Evolutionary conservation across 2,329 filamentous ascomycete species (phyloP).

Genomic region (Emmonsiellopsis sp.): DNA sequence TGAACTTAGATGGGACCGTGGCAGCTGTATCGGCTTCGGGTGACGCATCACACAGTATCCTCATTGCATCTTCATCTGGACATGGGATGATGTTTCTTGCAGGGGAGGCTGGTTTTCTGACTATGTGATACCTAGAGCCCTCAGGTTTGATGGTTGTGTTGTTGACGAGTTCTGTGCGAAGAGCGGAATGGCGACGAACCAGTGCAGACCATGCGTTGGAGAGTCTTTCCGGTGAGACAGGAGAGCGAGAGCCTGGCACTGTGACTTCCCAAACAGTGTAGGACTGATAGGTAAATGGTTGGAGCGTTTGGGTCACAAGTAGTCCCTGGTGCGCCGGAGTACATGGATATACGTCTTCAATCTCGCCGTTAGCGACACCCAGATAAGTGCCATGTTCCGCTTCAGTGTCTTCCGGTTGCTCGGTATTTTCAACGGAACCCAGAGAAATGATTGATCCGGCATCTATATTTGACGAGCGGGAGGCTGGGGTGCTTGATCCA

Average conservation of each 20-base stretch:
- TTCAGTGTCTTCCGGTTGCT: neutral
- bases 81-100: neutral
- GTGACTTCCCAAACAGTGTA: constrained; percentile 10
- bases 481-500: neutral
- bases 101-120: neutral
- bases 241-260: neutral
- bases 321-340: constrained; percentile 7
- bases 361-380: neutral
- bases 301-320: neutral
- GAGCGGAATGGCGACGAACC: neutral
- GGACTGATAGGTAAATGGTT: neutral
- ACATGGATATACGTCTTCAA: constrained; percentile 9
- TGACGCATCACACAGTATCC: neutral
- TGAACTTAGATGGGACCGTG: constrained; percentile 3
- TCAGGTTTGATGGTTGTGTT: neutral
- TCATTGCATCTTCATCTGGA: neutral
- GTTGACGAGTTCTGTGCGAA: neutral
- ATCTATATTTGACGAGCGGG: neutral
- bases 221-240: neutral
- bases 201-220: neutral
- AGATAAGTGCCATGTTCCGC: neutral
- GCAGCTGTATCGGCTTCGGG: neutral
- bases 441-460: neutral
- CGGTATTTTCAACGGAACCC: neutral
- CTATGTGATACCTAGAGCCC: neutral